phyloP scores from a whole-genome alignment of 2,329 filamentous ascomycete species.

The Rhynchosporium agropyri region DNA sequence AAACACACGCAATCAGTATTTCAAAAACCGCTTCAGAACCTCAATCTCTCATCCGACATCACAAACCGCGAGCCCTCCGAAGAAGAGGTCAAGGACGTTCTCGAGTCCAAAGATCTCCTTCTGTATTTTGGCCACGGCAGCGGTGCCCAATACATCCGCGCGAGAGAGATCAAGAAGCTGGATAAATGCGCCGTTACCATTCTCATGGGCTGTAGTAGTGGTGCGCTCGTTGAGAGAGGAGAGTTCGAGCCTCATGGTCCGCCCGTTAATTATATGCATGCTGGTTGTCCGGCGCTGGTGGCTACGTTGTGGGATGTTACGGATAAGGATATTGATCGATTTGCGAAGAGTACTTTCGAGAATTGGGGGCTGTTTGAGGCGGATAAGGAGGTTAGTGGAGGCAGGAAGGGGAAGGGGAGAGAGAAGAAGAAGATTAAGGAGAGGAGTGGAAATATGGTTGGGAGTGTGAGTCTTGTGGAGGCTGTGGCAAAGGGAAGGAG shows the following conservation, averaged over 20 bases:
- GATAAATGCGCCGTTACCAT: slow-evolving; percentile 79
- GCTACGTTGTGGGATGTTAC: slow-evolving; percentile 98
- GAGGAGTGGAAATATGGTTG: slow-evolving; percentile 41
- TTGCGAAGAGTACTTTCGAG: slow-evolving; percentile 77
- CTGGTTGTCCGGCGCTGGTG: slow-evolving; percentile 81
- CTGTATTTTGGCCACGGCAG: slow-evolving; percentile 97
- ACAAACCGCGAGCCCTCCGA: slow-evolving; percentile 73
- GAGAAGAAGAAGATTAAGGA: slow-evolving; percentile 41
- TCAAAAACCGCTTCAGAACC: slow-evolving; percentile 63
- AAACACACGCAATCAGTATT: slow-evolving; percentile 78
- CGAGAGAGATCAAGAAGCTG: slow-evolving; percentile 78
- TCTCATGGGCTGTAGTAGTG: slow-evolving; percentile 93
- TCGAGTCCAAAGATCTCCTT: slow-evolving; percentile 70
- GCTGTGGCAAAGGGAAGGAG: slow-evolving; percentile 75
- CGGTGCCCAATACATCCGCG: slow-evolving; percentile 90
- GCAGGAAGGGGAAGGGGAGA: slow-evolving; percentile 37
- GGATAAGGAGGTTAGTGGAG: slow-evolving; percentile 40
- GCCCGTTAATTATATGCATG: slow-evolving; percentile 88
- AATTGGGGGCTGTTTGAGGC: slow-evolving; percentile 73
- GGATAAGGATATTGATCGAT: slow-evolving; percentile 94
- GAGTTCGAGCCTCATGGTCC: slow-evolving; percentile 91
- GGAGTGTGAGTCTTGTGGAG: slow-evolving; percentile 66
- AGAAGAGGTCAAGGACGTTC: slow-evolving; percentile 69
- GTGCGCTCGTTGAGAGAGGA: slow-evolving; percentile 76
- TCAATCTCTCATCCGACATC: slow-evolving; percentile 71